Evolutionary conservation across 2,329 filamentous ascomycete species (phyloP).

Genomic region (Trichoderma arundinaceum): DNA sequence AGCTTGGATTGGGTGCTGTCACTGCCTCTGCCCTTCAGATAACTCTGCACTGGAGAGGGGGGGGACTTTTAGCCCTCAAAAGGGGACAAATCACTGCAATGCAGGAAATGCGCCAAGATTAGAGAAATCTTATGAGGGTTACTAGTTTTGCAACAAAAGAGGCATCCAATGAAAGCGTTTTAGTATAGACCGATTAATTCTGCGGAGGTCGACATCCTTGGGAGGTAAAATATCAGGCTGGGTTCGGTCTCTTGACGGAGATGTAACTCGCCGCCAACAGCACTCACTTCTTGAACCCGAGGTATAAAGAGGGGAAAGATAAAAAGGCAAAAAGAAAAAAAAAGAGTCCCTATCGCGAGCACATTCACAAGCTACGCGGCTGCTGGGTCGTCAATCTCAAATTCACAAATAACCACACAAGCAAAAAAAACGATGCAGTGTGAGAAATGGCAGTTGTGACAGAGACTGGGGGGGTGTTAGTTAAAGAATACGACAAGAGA

Average conservation of each 20-base stretch:
- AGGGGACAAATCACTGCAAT: neutral
- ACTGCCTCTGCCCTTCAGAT: neutral
- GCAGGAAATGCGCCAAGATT: neutral
- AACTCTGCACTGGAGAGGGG: neutral
- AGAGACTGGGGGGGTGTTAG: slow-evolving; percentile 28
- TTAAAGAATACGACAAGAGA: slow-evolving; percentile 25
- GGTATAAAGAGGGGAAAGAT: slow-evolving; percentile 24
- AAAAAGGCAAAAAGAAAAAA: slow-evolving; percentile 11
- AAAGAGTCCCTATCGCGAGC: slow-evolving; percentile 1
- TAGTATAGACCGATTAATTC: slow-evolving; percentile 1
- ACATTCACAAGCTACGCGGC: slow-evolving; percentile 27
- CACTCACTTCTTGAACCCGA: slow-evolving; percentile 12
- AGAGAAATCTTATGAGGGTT: neutral
- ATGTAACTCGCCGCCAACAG: slow-evolving; percentile 13
- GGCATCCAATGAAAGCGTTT: slow-evolving; percentile 3
- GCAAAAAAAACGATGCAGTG: slow-evolving; percentile 9
- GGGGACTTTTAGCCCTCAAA: slow-evolving; percentile 3
- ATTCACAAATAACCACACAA: slow-evolving; percentile 14
- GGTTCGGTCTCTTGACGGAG: slow-evolving; percentile 19
- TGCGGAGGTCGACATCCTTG: slow-evolving; percentile 17
- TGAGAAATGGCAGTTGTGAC: slow-evolving; percentile 13
- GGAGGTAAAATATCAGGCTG: slow-evolving; percentile 9
- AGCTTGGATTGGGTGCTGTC: neutral
- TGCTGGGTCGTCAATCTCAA: slow-evolving; percentile 7
- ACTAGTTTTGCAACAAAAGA: slow-evolving; percentile 4